A percentile compares a stretch with the other conserved stretches of the same genome.
These are phyloP conservation scores for Mycena capillaripes DNA, from an alignment of 768 basidiomycete genomes.

Conservation along the genomic window DNA sequence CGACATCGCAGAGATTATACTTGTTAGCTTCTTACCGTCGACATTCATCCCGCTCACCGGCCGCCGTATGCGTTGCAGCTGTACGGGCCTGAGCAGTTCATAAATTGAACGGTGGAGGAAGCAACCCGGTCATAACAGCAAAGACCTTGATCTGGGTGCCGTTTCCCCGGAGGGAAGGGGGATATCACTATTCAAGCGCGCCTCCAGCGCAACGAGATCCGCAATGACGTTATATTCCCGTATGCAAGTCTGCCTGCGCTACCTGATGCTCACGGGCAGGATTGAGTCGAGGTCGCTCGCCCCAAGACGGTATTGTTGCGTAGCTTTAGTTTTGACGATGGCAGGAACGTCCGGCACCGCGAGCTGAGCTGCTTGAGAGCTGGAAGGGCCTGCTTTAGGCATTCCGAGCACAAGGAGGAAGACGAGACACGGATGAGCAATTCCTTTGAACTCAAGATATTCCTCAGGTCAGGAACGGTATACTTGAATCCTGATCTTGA, in stretches of 20 bases:
- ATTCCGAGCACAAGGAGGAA: background rate
- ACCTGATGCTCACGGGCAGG: background rate
- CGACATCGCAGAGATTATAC: conserved; percentile 1
- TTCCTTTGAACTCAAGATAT: no score
- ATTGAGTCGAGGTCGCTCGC: conserved; percentile 11
- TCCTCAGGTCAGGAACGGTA: no score
- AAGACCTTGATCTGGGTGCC: background rate
- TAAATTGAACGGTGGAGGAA: no score
- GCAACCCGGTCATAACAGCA: background rate
- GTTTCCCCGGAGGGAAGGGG: background rate
- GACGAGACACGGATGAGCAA: no score
- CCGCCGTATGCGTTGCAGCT: background rate
- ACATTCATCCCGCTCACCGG: background rate
- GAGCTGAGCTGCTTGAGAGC: background rate
- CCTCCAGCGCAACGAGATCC: conserved; percentile 4
- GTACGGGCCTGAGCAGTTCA: background rate
- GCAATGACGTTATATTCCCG: conserved; percentile 1
- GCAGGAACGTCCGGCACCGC: background rate
- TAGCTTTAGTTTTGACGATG: conserved; percentile 6
- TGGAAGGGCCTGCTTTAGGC: background rate
- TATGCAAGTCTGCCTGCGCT: background rate
- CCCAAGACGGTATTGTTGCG: background rate
- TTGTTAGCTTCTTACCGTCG: background rate
- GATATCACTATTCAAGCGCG: background rate
- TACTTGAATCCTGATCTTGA: no score